These are phyloP conservation scores for Populus hybrid DNA, from an alignment of 441 rosid genomes.

Conservation along the genomic window DNA sequence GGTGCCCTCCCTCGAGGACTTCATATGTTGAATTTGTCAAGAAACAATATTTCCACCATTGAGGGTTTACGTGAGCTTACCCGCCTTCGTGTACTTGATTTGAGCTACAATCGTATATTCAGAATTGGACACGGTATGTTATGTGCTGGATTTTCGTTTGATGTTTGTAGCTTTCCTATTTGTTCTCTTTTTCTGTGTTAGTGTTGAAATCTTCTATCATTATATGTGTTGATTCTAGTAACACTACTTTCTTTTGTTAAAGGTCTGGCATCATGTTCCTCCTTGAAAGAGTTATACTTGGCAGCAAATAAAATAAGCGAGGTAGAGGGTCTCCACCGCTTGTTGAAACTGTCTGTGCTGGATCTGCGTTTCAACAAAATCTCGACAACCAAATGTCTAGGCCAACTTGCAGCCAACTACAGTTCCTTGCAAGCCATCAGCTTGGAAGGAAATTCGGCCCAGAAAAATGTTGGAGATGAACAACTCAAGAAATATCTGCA, in stretches of 20 bases:
- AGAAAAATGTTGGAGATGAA: too few species aligned
- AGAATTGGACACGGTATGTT: too few species aligned
- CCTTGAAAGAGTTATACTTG: constrained; percentile 87
- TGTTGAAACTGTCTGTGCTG: constrained; percentile 70
- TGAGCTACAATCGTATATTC: too few species aligned
- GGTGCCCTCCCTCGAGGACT: too few species aligned
- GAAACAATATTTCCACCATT: too few species aligned
- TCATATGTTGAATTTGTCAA: too few species aligned
- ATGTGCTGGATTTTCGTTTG: too few species aligned
- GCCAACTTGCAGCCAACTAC: constrained; percentile 57
- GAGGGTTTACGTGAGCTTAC: too few species aligned
- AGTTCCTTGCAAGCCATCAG: constrained; percentile 88
- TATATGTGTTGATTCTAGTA: background rate
- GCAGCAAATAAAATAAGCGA: constrained; percentile 59
- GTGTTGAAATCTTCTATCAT: background rate
- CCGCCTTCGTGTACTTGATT: too few species aligned
- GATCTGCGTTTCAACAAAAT: constrained; percentile 92
- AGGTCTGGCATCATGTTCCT: constrained; percentile 94
- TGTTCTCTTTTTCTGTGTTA: too few species aligned
- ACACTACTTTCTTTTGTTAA: background rate
- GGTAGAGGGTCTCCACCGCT: constrained; percentile 89
- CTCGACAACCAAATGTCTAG: constrained; percentile 75
- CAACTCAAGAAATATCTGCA: too few species aligned
- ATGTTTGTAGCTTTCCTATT: too few species aligned
- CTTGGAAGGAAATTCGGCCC: constrained; percentile 68